Evolutionary conservation across 2,329 filamentous ascomycete species (phyloP), one percentile per base, ranked within the genome.

Genomic region (Mollisiaceae sp.): DNA sequence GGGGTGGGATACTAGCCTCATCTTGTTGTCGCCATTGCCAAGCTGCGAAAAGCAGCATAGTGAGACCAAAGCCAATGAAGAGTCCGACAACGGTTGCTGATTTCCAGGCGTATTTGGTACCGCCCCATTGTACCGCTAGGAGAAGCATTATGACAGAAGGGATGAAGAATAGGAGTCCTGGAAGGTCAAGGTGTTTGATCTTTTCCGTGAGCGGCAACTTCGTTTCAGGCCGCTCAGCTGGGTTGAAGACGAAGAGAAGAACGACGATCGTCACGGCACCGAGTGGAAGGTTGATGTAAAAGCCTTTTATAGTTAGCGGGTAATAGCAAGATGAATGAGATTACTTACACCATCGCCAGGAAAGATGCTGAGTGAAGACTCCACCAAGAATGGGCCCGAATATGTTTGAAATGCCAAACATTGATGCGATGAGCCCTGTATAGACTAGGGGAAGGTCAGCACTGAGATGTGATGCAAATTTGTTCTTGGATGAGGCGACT

Each of bases 211-310:
- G 47, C 0, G 67, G 8, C 8, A 65, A 58, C 24, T 59, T 58
- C 6, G 62, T 62, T 20, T 52, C 18, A 4, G 45, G n/a, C 18
- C 64, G 39, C 11, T 54, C 39, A 9, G 60, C 45, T 36, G 69
- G 68, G 73, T 82, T 80, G 69, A 81, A 79, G 64, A 78, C 76
- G 68, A 81, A 69, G 36, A 79, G 35, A 24, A 82, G 73, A 22
- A 77, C 69, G 5, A 67, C 32, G 18, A 74, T 70, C 5, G 76
- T 75, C 3, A 76, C 63, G 36, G 74, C 77, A 6, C 79, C 79
- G 39, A 80, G 73, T 0, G 80, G 80, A 1, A 82, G 72, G 59
- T 77, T 80, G 72, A 80, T 79, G 69, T 74, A 75, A 56, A 75
- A 74, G 39, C 69, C 67, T 70, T 32, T 38, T 38, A 22, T 32